Base-by-base conservation (phyloP, 2,329 filamentous ascomycete genomes). In the Truncatella angustata region DNA sequence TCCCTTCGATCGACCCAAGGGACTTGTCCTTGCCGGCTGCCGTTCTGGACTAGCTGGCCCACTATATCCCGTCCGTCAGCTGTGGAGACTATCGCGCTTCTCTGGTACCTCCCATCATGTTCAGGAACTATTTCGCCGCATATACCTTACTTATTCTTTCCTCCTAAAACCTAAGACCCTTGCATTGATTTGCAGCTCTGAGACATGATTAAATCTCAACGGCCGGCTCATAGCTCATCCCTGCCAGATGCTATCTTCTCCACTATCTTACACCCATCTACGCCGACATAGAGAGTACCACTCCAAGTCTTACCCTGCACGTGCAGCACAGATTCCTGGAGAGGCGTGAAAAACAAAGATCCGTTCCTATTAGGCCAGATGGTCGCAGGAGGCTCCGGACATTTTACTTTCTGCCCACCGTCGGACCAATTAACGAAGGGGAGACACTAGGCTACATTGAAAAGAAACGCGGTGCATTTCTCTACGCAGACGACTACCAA, bases 261-360 rank as follows among this genome's bases (percentile, higher is more conserved):
- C n/a, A n/a, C n/a, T n/a, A n/a, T 26, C 45, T 36, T 28, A 12
- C 18, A 32, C 14, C 16, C 43, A 46, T 20, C 36, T 7, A 18
- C 24, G 12, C 45, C 32, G 7, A 26, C 21, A 37, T 36, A 18
- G 16, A 26, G 34, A 23, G 26, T n/a, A 20, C 44, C 44, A 59
- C 54, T 52, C 52, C 50, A 58, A 61, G 59, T 56, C 54, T 62
- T 54, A 58, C 36, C 48, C 53, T 50, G 34, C 50, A 60, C 52
- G 50, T 55, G 52, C 53, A n/a, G 49, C 46, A 21, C 37, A 56
- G 35, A 54, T 51, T 54, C 46, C 42, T 54, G 40, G 37, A 49
- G 57, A 54, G 26, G 28, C 20, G 47, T 49, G 10, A 32, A 50
- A 48, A 51, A 52, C 21, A 51, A 26, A 39, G 24, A 26, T 26